These are phyloP conservation scores for Mortierella sp. DNA, from an alignment of 371 early-diverging fungal genomes.

Conservation along the genomic window DNA sequence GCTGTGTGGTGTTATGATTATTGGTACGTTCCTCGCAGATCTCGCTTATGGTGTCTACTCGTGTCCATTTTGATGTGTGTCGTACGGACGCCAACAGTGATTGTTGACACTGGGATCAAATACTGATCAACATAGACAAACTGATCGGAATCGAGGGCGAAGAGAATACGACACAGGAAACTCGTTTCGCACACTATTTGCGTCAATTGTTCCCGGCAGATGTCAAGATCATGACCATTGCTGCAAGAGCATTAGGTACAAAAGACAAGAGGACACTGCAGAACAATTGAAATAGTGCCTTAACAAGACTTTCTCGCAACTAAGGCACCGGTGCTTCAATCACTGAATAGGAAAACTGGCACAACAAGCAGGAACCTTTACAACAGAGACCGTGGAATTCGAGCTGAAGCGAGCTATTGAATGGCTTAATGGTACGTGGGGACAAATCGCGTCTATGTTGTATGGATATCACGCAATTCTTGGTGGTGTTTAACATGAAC, in stretches of 20 bases:
- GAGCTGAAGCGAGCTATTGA: slow-evolving; percentile 91
- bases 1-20: slow-evolving; percentile 72
- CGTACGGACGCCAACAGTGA: neutral
- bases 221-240: slow-evolving; percentile 84
- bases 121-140: slow-evolving; percentile 64
- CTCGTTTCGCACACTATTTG: slow-evolving; percentile 88
- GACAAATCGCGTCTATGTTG: neutral
- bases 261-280: neutral
- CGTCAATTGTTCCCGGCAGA: slow-evolving; percentile 88
- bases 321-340: neutral
- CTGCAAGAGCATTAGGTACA: slow-evolving; percentile 83
- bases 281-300: too few relatives aligned
- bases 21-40: slow-evolving; percentile 56
- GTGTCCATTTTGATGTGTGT: neutral
- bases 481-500: neutral
- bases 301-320: neutral
- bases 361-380: slow-evolving; percentile 79
- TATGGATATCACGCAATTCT: too few relatives aligned
- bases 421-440: slow-evolving; percentile 80
- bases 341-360: slow-evolving; percentile 74
- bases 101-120: neutral
- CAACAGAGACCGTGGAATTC: slow-evolving; percentile 87
- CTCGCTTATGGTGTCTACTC: neutral
- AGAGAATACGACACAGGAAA: slow-evolving; percentile 83
- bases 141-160: slow-evolving; percentile 89